These are phyloP conservation scores for Saxophila tyrrhenica DNA, from an alignment of 495 filamentous ascomycete species.

Conservation along the genomic window DNA sequence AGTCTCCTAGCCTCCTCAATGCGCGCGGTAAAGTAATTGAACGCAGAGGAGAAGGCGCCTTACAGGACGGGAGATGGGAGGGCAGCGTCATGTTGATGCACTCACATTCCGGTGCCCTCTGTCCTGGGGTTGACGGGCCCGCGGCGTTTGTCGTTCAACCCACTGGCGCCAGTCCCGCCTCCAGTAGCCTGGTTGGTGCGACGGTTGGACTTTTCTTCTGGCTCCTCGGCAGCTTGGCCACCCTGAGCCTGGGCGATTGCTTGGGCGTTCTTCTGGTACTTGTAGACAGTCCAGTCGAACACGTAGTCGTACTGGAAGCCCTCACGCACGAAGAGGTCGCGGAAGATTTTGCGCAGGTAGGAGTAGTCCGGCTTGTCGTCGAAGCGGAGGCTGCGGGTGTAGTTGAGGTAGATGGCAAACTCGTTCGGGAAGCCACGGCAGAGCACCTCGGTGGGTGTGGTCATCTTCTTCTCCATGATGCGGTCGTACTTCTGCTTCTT, in stretches of 20 bases:
- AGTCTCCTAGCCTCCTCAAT: conserved; percentile 12
- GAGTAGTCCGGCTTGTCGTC: conserved; percentile 99
- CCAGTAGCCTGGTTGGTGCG: conserved; percentile 52
- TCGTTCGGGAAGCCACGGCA: conserved; percentile 99
- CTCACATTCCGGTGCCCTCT: conserved; percentile 97
- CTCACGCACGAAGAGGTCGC: conserved; percentile 96
- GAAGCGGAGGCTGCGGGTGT: conserved; percentile 96
- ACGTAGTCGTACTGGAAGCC: conserved; percentile 99
- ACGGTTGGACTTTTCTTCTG: conserved; percentile 59
- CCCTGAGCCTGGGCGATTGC: conserved; percentile 65
- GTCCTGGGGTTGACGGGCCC: conserved; percentile 36
- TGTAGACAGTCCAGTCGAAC: conserved; percentile 99
- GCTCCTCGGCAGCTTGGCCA: conserved; percentile 57
- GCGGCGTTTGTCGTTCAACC: conserved; percentile 24
- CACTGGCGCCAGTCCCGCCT: conserved; percentile 57
- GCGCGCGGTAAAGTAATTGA: conserved; percentile 34
- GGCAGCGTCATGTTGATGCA: conserved; percentile 31
- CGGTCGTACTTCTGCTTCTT: conserved; percentile 99
- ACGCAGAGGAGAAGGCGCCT: conserved; percentile 83
- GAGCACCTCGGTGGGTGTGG: conserved; percentile 95
- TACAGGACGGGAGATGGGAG: conserved; percentile 63
- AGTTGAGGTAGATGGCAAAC: conserved; percentile 99
- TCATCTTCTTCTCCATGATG: conserved; percentile 99
- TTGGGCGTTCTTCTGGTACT: conserved; percentile 99
- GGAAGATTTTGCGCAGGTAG: conserved; percentile 99